Base-by-base conservation (phyloP, 176 grass and related monocot genomes). In the Oryza longistaminata region DNA sequence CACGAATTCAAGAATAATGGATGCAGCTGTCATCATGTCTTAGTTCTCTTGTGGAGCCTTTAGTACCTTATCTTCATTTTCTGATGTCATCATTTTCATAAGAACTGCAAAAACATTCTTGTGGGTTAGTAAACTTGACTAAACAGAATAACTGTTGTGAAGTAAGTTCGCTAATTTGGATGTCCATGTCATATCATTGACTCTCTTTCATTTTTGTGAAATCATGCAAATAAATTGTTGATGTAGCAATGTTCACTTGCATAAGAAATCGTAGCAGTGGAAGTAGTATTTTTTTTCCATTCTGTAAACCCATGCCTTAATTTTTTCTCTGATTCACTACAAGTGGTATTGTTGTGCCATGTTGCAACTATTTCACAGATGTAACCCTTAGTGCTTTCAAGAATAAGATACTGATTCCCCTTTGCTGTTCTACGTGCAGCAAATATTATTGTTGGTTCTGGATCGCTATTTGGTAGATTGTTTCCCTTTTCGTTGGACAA, bases 401-500 rank as follows among this genome's bases (percentile, higher is more conserved):
- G 31, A 71, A 67, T 49, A 70, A 19, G 19, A 61, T 61, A 61
- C 21, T 61, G 55, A 61, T 66, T 14, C 0, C 0, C 15, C 71
- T 67, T 27, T 82, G 13, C 17, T 68, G 1, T 82, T 72, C 74
- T 73, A 29, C 46, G 85, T 88, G 80, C 91, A 98, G 96, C 89
- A 71, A 98, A 83, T 68, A 90, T 98, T 76, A 74, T 93, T 74
- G 62, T 78, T 67, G 55, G 85, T 64, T 92, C 96, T 17, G 90
- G 93, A 33, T 92, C 89, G 25, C 72, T 93, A 78, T 80, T 98
- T 65, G 89, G 91, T n/a, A 95, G 89, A 72, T 86, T 98, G 43
- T 86, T 95, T 82, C 88, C 87, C 40, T 88, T 90, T 82, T 83
- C 93, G 68, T 85, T 49, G 55, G 85, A 86, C 73, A 84, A 70